Percentiles rank a stretch among this genome's conserved stretches.
phyloP scores from a whole-genome alignment of 2,329 filamentous ascomycete species.

The Pezicula neosporulosa region DNA sequence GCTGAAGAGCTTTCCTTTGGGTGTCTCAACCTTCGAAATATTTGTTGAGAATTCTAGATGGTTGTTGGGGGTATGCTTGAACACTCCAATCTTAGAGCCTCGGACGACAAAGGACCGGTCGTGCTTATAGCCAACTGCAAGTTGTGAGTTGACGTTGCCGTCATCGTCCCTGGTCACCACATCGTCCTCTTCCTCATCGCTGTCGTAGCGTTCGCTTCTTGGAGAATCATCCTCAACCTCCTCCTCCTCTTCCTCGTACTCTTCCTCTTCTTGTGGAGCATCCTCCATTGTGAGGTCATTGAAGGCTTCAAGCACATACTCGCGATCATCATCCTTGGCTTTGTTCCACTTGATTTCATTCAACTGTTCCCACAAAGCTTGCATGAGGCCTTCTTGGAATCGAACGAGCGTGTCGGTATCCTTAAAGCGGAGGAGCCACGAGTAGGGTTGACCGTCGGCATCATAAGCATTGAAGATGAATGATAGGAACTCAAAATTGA shows the following conservation, averaged over 20 bases:
- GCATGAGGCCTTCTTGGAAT: conserved; percentile 93
- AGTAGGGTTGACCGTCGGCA: conserved; percentile 84
- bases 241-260: conserved; percentile 46
- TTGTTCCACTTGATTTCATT: conserved; percentile 95
- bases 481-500: conserved; percentile 98
- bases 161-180: conserved; percentile 65
- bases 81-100: conserved; percentile 97
- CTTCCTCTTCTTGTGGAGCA: conserved; percentile 49
- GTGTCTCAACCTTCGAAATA: conserved; percentile 92
- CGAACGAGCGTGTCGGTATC: conserved; percentile 75
- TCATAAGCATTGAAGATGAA: conserved; percentile 99
- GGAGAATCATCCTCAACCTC: conserved; percentile 57
- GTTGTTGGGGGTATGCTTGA: conserved; percentile 93
- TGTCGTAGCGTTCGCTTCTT: conserved; percentile 70
- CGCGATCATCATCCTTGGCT: conserved; percentile 84
- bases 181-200: conserved; percentile 78
- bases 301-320: conserved; percentile 94
- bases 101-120: conserved; percentile 96
- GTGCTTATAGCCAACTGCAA: conserved; percentile 95
- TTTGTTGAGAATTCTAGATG: conserved; percentile 94
- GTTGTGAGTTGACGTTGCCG: conserved; percentile 84
- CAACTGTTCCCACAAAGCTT: conserved; percentile 92
- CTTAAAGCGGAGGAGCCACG: conserved; percentile 91
- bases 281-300: conserved; percentile 94
- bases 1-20: conserved; percentile 81